Percentiles rank a stretch among this genome's conserved stretches.
Evolutionary conservation across 805 yeast genomes (phyloP).

Genomic region (Teunomyces panamensis): DNA sequence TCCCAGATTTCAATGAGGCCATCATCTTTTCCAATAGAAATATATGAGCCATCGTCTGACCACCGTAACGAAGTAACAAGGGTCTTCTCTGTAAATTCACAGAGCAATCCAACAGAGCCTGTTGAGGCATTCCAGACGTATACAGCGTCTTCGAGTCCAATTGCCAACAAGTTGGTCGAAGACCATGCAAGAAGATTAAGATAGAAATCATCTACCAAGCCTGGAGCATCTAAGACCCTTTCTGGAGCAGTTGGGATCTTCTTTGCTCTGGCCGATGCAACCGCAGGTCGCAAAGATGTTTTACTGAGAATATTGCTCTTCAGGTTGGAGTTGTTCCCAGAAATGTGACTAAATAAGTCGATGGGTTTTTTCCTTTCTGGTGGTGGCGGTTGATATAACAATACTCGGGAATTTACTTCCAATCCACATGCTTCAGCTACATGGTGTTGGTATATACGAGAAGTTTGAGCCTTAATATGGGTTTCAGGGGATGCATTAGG

Average conservation of each 20-base stretch:
- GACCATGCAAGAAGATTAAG: conserved; percentile 89
- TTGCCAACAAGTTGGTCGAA: conserved; percentile 71
- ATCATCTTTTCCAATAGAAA: conserved; percentile 79
- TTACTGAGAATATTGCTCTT: conserved; percentile 26
- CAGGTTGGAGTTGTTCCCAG: conserved; percentile 14
- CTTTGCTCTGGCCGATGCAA: conserved; percentile 67
- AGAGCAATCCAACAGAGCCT: conserved; percentile 70
- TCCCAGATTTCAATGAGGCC: conserved; percentile 95
- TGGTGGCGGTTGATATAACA: conserved; percentile 83
- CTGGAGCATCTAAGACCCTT: conserved; percentile 94
- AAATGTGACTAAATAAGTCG: conserved; percentile 28
- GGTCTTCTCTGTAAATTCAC: conserved; percentile 49
- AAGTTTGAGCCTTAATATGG: conserved; percentile 53
- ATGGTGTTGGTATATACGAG: conserved; percentile 64
- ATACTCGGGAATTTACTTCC: conserved; percentile 73
- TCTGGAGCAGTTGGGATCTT: conserved; percentile 86
- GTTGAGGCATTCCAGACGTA: conserved; percentile 90
- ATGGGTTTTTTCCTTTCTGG: conserved; percentile 54
- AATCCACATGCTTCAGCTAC: conserved; percentile 96
- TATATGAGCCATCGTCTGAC: conserved; percentile 87
- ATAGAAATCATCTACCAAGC: conserved; percentile 88
- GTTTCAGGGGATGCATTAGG: conserved; percentile 52
- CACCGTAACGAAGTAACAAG: conserved; percentile 74
- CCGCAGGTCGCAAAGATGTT: conserved; percentile 41
- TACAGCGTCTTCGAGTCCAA: conserved; percentile 79